phyloP scores from a whole-genome alignment of 768 basidiomycete species.

The Auricularia sp. region DNA sequence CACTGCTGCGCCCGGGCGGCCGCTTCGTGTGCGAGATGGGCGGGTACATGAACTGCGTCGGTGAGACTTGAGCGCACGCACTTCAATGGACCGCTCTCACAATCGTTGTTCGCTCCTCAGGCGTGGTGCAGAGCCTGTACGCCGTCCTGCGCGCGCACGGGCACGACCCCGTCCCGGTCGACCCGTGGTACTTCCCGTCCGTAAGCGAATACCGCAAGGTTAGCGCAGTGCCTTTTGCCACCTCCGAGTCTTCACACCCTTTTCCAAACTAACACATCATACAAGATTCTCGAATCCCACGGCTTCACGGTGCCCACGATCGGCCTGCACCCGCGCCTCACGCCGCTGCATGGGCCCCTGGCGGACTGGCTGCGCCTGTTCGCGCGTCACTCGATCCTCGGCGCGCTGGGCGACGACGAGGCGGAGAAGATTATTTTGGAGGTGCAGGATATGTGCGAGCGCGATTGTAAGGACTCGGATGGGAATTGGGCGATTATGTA shows the following conservation, averaged over 20 bases:
- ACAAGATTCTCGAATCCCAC: slow-evolving; percentile 9
- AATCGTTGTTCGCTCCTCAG: neutral
- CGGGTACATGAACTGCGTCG: slow-evolving; percentile 60
- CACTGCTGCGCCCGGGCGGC: slow-evolving; percentile 57
- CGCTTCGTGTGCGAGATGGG: slow-evolving; percentile 71
- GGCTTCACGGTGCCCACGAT: slow-evolving; percentile 15
- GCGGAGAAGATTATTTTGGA: slow-evolving; percentile 52
- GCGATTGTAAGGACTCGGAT: slow-evolving; percentile 46
- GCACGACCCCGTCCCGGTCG: slow-evolving; percentile 44
- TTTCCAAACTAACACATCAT: neutral
- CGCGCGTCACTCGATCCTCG: slow-evolving; percentile 48
- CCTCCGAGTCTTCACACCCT: neutral
- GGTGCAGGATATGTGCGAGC: slow-evolving; percentile 42
- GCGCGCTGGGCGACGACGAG: slow-evolving; percentile 38
- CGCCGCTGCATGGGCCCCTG: slow-evolving; percentile 2
- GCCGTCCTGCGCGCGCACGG: slow-evolving; percentile 41
- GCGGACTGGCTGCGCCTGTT: slow-evolving; percentile 55
- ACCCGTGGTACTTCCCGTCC: slow-evolving; percentile 18
- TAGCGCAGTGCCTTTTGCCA: neutral
- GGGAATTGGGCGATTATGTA: slow-evolving; percentile 69
- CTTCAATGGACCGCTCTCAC: neutral
- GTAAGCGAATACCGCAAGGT: neutral
- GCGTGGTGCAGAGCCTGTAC: slow-evolving; percentile 32
- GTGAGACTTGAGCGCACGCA: slow-evolving; percentile 22
- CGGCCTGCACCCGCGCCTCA: slow-evolving; percentile 1